Evolutionary conservation across 352 stramenopile species (phyloP).

Genomic region (Pythium vanterpoolii): DNA sequence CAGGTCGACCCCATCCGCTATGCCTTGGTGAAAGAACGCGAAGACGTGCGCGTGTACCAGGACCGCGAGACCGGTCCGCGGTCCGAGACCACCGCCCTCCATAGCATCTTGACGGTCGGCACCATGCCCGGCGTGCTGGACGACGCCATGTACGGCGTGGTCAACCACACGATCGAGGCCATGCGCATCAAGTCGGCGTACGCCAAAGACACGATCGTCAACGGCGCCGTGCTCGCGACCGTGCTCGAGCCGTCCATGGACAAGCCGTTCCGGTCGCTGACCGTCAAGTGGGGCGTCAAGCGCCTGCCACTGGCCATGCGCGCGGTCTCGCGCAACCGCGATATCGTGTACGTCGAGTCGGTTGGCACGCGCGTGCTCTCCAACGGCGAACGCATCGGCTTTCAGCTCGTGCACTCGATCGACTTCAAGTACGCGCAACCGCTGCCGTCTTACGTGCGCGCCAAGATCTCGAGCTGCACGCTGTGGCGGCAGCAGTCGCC

Average conservation of each 20-base stretch:
- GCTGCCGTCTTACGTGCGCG: conserved; percentile 37
- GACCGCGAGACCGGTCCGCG: conserved; percentile 28
- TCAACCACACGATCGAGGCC: conserved; percentile 36
- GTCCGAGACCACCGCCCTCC: conserved; percentile 12
- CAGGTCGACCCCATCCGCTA: conserved; percentile 40
- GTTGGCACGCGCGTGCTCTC: conserved; percentile 38
- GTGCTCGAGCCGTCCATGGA: conserved; percentile 35
- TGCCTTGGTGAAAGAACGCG: conserved; percentile 46
- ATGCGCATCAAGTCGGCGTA: conserved; percentile 62
- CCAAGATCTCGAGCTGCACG: conserved; percentile 59
- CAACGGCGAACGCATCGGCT: conserved; percentile 53
- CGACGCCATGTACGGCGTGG: conserved; percentile 55
- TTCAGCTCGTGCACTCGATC: conserved; percentile 63
- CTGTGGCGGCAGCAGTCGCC: conserved; percentile 42
- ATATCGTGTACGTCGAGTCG: conserved; percentile 60
- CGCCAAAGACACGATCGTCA: conserved; percentile 41
- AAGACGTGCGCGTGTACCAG: conserved; percentile 44
- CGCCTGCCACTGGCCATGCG: conserved; percentile 41
- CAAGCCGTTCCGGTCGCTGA: conserved; percentile 56
- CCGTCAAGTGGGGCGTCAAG: conserved; percentile 65
- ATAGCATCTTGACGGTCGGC: conserved; percentile 27
- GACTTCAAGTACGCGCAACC: conserved; percentile 52
- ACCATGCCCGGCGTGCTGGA: conserved; percentile 46
- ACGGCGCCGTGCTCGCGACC: conserved; percentile 52
- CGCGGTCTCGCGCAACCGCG: conserved; percentile 40